Evolutionary conservation across 345 rosid genomes (phyloP).

Genomic region (Eucalyptus rudis): DNA sequence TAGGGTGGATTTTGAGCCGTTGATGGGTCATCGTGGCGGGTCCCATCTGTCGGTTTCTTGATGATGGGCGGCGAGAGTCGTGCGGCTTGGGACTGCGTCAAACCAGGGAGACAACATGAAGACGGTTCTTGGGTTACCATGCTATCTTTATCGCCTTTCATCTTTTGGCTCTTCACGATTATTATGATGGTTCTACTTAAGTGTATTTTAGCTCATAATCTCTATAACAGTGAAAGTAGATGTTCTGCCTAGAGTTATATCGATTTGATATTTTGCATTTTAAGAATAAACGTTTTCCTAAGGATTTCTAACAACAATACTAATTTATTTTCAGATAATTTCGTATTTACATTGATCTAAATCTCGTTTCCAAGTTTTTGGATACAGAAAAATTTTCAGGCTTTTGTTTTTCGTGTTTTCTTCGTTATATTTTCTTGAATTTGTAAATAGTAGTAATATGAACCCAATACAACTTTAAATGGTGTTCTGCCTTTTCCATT

Average conservation of each 20-base stretch:
- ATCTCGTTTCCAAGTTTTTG: neutral
- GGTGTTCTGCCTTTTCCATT: neutral
- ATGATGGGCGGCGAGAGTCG: neutral
- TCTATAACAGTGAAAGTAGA: neutral
- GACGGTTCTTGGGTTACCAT: neutral
- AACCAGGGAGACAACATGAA: neutral
- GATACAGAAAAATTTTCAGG: neutral
- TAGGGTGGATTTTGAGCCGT: neutral
- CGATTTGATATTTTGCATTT: neutral
- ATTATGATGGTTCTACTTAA: neutral
- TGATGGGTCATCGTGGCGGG: neutral
- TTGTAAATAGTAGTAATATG: neutral
- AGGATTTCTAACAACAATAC: neutral
- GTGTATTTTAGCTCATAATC: neutral
- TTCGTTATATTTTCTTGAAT: neutral
- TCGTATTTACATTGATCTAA: neutral
- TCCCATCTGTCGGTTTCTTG: neutral
- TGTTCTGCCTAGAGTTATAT: neutral
- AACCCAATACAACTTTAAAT: neutral
- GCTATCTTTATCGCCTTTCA: neutral
- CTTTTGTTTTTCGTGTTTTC: neutral
- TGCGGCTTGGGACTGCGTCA: neutral
- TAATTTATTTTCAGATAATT: neutral
- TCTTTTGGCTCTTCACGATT: neutral
- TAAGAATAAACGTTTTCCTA: neutral